Percentiles rank a stretch among this genome's conserved stretches.
These are phyloP conservation scores for Huiozyma sinensis DNA, from an alignment of 805 yeast species.

Conservation along the genomic window DNA sequence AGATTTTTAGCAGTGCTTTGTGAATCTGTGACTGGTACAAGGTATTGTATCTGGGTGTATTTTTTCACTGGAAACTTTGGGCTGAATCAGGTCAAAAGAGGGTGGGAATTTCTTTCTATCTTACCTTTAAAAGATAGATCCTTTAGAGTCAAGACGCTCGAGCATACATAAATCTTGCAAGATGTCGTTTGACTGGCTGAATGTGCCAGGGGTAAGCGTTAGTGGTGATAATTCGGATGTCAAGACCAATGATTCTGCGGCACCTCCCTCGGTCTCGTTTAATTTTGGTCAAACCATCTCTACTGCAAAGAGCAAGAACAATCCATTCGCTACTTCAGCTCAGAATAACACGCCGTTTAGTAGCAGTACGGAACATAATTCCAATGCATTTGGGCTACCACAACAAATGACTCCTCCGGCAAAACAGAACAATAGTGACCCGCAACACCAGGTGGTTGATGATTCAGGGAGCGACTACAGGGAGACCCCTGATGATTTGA, in stretches of 20 bases:
- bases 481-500: slow-evolving; percentile 30
- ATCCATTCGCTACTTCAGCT: slow-evolving; percentile 1
- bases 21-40: no score
- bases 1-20: no score
- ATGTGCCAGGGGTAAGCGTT: slow-evolving; percentile 30
- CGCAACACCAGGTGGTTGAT: not conserved
- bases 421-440: not conserved
- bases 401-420: not conserved
- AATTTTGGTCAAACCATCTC: slow-evolving; percentile 22
- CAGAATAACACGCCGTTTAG: not conserved
- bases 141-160: no score
- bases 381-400: not conserved
- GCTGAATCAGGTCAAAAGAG: no score
- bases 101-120: no score
- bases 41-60: no score
- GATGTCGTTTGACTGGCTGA: slow-evolving; percentile 46
- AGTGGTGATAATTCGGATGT: slow-evolving; percentile 9
- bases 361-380: not conserved
- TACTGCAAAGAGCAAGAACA: not conserved
- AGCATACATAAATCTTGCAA: not conserved
- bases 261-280: slow-evolving; percentile 45
- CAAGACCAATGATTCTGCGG: not conserved
- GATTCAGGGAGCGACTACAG: slow-evolving; percentile 5
- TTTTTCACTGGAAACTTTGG: no score
- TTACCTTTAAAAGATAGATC: no score